Conservation (phyloP, 2,329 filamentous ascomycete species). For the Beauveria bassiana region DNA sequence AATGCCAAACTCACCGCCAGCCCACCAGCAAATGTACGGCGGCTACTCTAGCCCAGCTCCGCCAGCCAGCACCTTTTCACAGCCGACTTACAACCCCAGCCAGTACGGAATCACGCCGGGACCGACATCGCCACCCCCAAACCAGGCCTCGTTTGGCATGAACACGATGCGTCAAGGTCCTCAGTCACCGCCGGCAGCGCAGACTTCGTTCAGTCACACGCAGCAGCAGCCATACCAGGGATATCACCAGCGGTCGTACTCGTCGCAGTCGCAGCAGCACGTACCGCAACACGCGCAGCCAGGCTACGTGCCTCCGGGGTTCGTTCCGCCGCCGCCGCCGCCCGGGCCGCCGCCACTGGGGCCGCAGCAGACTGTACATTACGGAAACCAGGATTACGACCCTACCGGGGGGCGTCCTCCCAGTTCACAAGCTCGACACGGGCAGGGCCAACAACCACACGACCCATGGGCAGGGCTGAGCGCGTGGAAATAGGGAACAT, state of each 20-base stretch:
- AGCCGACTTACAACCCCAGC: constrained; percentile 50
- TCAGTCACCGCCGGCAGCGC: constrained; percentile 51
- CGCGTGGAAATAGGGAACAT: constrained; percentile 38
- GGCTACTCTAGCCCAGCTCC: constrained; percentile 34
- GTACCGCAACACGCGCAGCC: constrained; percentile 31
- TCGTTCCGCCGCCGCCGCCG: constrained; percentile 56
- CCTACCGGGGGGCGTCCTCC: constrained; percentile 18
- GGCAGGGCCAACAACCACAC: constrained; percentile 28
- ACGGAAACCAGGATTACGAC: constrained; percentile 30
- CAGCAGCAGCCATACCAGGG: constrained; percentile 26
- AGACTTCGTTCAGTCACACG: constrained; percentile 35
- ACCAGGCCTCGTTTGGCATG: constrained; percentile 44
- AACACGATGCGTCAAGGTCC: constrained; percentile 29
- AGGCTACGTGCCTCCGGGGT: constrained; percentile 45
- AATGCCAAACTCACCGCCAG: constrained; percentile 48
- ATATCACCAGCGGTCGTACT: constrained; percentile 21
- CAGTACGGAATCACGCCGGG: constrained; percentile 51
- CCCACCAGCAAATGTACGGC: constrained; percentile 37
- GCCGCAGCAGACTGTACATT: constrained; percentile 55
- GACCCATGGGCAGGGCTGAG: constrained; percentile 48
- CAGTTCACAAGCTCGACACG: constrained; percentile 25
- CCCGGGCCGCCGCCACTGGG: constrained; percentile 55
- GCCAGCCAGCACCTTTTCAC: constrained; percentile 37
- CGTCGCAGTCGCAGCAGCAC: constrained; percentile 33
- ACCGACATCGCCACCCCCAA: constrained; percentile 55